Conservation (phyloP, 306 rosid genomes). For the Vigna nakashimae region DNA sequence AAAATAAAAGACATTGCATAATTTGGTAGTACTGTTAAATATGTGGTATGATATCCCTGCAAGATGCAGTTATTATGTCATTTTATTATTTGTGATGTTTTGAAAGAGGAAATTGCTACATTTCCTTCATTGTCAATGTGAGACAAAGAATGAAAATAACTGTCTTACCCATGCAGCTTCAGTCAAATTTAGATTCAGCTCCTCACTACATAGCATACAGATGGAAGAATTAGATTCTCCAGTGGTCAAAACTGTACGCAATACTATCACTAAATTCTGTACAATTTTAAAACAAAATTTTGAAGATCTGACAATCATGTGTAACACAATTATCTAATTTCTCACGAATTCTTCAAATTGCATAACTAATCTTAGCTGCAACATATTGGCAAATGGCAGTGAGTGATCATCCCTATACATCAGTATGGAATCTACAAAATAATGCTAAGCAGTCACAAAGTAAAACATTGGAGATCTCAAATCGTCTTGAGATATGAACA, state of each 20-base stretch:
- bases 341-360: slow-evolving; percentile 21
- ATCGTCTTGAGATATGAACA: too few relatives aligned
- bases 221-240: slow-evolving; percentile 46
- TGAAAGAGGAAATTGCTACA: background rate
- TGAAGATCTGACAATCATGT: background rate
- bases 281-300: slow-evolving; percentile 1
- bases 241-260: slow-evolving; percentile 33
- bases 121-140: background rate
- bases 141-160: slow-evolving; percentile 12
- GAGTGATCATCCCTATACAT: slow-evolving; percentile 20
- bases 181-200: slow-evolving; percentile 84
- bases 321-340: slow-evolving; percentile 17
- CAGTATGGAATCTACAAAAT: slow-evolving; percentile 14
- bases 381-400: slow-evolving; percentile 3
- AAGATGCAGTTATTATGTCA: background rate
- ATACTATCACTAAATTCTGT: slow-evolving; percentile 14
- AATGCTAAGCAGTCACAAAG: slow-evolving; percentile 4
- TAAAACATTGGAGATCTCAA: background rate
- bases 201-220: slow-evolving; percentile 74
- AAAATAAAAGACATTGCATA: background rate
- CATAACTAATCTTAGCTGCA: slow-evolving; percentile 10
- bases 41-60: background rate
- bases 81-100: background rate
- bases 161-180: slow-evolving; percentile 96
- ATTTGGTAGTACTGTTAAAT: background rate